Conservation (phyloP, 106 monocot genomes). For the Dioscorea dumetorum region DNA sequence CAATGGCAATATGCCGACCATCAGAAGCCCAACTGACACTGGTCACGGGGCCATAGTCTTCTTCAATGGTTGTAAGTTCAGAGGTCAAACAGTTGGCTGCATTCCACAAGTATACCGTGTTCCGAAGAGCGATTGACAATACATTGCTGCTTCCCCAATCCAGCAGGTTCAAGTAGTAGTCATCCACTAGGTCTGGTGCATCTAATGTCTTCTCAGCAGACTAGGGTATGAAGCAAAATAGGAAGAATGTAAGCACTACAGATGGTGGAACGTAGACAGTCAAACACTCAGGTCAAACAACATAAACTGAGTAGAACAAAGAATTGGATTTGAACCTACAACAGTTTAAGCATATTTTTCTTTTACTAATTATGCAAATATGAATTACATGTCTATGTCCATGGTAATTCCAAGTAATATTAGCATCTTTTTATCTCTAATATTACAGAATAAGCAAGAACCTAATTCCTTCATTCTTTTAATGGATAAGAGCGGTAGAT, state of each 20-base stretch:
- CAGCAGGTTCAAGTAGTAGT: conserved; percentile 51
- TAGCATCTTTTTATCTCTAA: too few species aligned
- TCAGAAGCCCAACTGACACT: conserved; percentile 74
- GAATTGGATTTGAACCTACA: background rate
- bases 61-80: conserved; percentile 50
- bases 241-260: background rate
- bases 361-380: too few species aligned
- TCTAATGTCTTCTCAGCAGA: conserved; percentile 47
- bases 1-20: conserved; percentile 48
- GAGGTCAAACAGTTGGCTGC: conserved; percentile 30
- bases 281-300: too few species aligned
- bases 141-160: conserved; percentile 63
- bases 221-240: conserved; percentile 8
- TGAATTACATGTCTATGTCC: too few species aligned
- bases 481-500: too few species aligned
- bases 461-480: too few species aligned
- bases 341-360: too few species aligned
- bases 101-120: conserved; percentile 53
- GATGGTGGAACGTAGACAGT: too few species aligned
- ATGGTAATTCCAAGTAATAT: too few species aligned
- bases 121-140: conserved; percentile 44
- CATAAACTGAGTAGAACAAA: background rate
- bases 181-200: conserved; percentile 46
- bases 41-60: conserved; percentile 53
- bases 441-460: too few species aligned